Percentiles rank a stretch among this genome's conserved stretches.
Evolutionary conservation across 495 filamentous ascomycete species (phyloP).

Genomic region (Penicillium robsamsonii): DNA sequence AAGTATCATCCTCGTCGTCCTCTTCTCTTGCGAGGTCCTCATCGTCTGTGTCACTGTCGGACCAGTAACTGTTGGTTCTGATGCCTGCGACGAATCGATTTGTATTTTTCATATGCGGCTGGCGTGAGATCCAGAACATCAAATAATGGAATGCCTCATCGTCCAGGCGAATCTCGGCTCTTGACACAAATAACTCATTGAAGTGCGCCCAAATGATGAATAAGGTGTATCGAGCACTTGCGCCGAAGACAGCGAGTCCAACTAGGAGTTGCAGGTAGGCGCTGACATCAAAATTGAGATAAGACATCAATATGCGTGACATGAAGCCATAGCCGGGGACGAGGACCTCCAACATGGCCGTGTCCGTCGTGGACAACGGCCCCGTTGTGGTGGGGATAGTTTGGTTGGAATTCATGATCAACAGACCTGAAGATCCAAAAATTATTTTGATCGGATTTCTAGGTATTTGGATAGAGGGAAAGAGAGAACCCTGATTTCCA

Average conservation of each 20-base stretch:
- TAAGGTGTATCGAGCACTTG: constrained; percentile 51
- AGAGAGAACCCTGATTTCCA: not conserved
- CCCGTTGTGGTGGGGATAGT: constrained; percentile 22
- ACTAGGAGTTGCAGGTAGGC: constrained; percentile 65
- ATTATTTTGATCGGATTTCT: not conserved
- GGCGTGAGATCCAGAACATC: constrained; percentile 67
- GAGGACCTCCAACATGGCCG: constrained; percentile 64
- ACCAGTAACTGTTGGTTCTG: constrained; percentile 50
- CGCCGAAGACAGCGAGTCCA: constrained; percentile 46
- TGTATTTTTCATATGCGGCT: constrained; percentile 54
- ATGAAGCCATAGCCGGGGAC: constrained; percentile 72
- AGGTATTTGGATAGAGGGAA: not conserved
- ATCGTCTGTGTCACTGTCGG: constrained; percentile 34
- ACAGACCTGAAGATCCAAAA: not conserved
- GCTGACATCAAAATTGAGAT: constrained; percentile 67
- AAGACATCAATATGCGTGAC: constrained; percentile 55
- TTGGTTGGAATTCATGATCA: constrained; percentile 26
- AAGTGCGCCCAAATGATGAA: constrained; percentile 38
- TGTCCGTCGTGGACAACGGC: constrained; percentile 25
- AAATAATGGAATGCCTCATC: constrained; percentile 69
- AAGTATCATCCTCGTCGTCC: constrained; percentile 11
- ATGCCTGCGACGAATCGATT: constrained; percentile 63
- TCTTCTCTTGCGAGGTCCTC: constrained; percentile 37
- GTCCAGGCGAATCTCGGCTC: constrained; percentile 62
- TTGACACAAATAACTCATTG: constrained; percentile 43